A percentile compares a stretch with the other conserved stretches of the same genome.
phyloP scores from a whole-genome alignment of 192 early-diverging fungal genomes.

The Coemansia umbellata region DNA sequence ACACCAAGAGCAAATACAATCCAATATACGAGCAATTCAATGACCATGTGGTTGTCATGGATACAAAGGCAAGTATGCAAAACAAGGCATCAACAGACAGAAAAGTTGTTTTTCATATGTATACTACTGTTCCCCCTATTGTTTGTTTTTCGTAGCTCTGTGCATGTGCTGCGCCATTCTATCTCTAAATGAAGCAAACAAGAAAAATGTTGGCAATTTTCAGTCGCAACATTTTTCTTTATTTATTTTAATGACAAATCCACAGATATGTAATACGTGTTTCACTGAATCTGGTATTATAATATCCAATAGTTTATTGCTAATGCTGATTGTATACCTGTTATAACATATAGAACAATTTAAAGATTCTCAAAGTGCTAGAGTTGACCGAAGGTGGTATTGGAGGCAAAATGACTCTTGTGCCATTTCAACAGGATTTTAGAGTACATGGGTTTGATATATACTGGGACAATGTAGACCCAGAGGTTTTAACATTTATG shows the following conservation, averaged over 20 bases:
- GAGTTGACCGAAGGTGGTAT: constrained; percentile 15
- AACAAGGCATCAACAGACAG: neutral
- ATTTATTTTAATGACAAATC: too few species aligned
- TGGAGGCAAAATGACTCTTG: constrained; percentile 14
- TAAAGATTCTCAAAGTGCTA: constrained; percentile 34
- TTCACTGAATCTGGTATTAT: too few species aligned
- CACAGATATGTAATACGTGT: too few species aligned
- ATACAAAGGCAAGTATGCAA: constrained; percentile 46
- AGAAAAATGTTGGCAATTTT: too few species aligned
- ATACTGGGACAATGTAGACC: constrained; percentile 40
- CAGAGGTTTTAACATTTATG: constrained; percentile 53
- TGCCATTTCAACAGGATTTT: constrained; percentile 36
- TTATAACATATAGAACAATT: constrained; percentile 48
- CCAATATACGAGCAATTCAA: constrained; percentile 6
- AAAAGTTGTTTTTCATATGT: too few species aligned
- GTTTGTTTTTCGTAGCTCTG: too few species aligned
- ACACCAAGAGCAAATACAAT: constrained; percentile 26
- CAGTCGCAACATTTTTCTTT: too few species aligned
- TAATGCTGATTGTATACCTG: neutral
- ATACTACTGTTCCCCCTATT: too few species aligned
- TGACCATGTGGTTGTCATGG: constrained; percentile 52
- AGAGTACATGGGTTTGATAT: constrained; percentile 56
- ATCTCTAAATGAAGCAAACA: too few species aligned
- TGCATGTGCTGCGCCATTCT: too few species aligned
- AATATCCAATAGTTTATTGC: neutral